Conservation (phyloP, 1,284 basidiomycete genomes). For the Naganishia sp. region DNA sequence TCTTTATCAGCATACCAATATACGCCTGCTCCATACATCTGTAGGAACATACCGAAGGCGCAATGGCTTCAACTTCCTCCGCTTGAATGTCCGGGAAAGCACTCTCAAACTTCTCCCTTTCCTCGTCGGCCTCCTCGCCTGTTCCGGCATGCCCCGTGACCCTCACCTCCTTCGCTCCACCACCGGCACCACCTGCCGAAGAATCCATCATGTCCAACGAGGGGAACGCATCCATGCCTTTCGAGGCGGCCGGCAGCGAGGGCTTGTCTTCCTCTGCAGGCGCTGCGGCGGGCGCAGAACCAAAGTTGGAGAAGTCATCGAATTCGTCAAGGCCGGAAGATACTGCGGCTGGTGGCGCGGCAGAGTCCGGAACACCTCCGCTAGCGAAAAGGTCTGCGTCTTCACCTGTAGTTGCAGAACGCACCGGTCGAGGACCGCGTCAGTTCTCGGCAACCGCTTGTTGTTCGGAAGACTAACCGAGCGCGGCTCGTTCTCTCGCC, state of each 20-base stretch:
- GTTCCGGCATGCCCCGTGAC: slow-evolving; percentile 66
- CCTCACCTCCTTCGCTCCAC: slow-evolving; percentile 59
- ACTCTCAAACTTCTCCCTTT: slow-evolving; percentile 85
- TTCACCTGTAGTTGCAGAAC: slow-evolving; percentile 41
- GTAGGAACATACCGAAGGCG: slow-evolving; percentile 34
- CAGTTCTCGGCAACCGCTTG: not conserved
- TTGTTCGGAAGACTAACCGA: slow-evolving; percentile 42
- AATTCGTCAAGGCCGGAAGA: slow-evolving; percentile 19
- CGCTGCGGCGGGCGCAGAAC: slow-evolving; percentile 2
- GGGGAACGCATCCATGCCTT: slow-evolving; percentile 48
- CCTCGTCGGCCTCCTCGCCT: slow-evolving; percentile 62
- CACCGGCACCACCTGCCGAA: slow-evolving; percentile 2
- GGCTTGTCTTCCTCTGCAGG: not conserved
- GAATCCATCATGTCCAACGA: slow-evolving; percentile 40
- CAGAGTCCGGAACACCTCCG: slow-evolving; percentile 32
- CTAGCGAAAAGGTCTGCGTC: slow-evolving; percentile 53
- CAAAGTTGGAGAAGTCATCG: slow-evolving; percentile 15
- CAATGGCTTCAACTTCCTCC: slow-evolving; percentile 54
- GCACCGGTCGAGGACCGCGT: not conserved
- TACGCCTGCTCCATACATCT: not conserved
- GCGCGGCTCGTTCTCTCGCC: slow-evolving; percentile 51
- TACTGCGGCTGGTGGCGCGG: slow-evolving; percentile 3
- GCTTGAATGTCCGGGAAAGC: slow-evolving; percentile 83
- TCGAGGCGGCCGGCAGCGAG: slow-evolving; percentile 41
- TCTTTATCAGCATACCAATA: not conserved